phyloP scores from a whole-genome alignment of 352 stramenopile genomes.

The Phytophthora brassicae region DNA sequence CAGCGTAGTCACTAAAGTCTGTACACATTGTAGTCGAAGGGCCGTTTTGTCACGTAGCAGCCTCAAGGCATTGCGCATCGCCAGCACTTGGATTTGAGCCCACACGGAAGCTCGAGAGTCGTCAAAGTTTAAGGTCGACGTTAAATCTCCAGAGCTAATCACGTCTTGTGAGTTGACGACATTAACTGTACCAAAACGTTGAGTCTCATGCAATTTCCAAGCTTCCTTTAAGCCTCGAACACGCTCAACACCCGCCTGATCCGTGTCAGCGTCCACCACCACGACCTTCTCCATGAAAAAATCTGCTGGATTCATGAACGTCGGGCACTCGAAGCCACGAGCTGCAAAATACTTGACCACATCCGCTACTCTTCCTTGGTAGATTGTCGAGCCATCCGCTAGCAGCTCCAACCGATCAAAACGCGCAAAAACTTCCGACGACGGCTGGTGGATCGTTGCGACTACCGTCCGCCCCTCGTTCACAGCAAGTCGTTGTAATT shows the following conservation, averaged over 20 bases:
- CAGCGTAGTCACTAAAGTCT: constrained; percentile 44
- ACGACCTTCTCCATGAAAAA: constrained; percentile 60
- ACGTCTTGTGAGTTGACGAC: constrained; percentile 26
- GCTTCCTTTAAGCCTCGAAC: constrained; percentile 18
- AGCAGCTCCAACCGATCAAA: constrained; percentile 50
- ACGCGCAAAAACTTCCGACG: constrained; percentile 49
- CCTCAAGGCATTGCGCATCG: constrained; percentile 41
- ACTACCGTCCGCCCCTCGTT: constrained; percentile 77
- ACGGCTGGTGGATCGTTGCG: constrained; percentile 85
- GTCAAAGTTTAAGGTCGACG: constrained; percentile 15
- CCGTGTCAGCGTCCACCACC: constrained; percentile 43
- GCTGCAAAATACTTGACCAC: constrained; percentile 42
- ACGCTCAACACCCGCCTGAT: constrained; percentile 29
- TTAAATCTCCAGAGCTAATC: not conserved
- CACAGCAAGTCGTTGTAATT: constrained; percentile 65
- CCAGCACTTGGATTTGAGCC: constrained; percentile 45
- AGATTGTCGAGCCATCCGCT: constrained; percentile 43
- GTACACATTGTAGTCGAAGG: constrained; percentile 33
- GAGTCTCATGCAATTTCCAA: constrained; percentile 14
- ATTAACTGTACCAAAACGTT: constrained; percentile 6
- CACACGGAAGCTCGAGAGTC: constrained; percentile 30
- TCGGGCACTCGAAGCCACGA: constrained; percentile 39
- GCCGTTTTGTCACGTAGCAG: constrained; percentile 48
- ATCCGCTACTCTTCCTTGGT: constrained; percentile 38
- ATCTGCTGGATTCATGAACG: constrained; percentile 52